A percentile compares a stretch with the other conserved stretches of the same genome.
Evolutionary conservation across 2,329 filamentous ascomycete species (phyloP).

Genomic region (Colletotrichum melonis): DNA sequence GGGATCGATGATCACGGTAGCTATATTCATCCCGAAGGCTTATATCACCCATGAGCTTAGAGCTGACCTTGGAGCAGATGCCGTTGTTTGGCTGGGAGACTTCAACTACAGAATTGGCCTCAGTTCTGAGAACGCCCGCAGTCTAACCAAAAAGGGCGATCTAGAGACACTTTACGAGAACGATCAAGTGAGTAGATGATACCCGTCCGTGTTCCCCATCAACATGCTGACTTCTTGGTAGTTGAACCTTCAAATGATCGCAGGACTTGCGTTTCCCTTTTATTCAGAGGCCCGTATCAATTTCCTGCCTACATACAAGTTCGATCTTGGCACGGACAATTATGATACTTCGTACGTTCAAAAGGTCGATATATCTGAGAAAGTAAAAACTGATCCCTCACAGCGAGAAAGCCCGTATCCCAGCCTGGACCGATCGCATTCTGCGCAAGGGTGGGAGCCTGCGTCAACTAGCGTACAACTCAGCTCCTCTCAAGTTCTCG

Average conservation of each 20-base stretch:
- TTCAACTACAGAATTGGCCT: constrained; percentile 98
- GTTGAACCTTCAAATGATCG: constrained; percentile 97
- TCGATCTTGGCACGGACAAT: constrained; percentile 85
- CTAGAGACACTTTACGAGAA: constrained; percentile 88
- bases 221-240: constrained; percentile 44
- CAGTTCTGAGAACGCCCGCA: constrained; percentile 79
- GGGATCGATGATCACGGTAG: constrained; percentile 90
- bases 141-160: constrained; percentile 78
- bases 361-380: no score
- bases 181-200: constrained; percentile 72
- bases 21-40: constrained; percentile 11
- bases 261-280: constrained; percentile 87
- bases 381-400: constrained; percentile 43
- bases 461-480: constrained; percentile 84
- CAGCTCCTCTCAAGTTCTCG: constrained; percentile 86
- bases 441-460: constrained; percentile 87
- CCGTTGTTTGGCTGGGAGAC: constrained; percentile 94
- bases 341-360: constrained; percentile 86
- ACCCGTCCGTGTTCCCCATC: not conserved
- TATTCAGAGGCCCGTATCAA: constrained; percentile 91
- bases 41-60: not conserved
- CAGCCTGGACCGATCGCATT: constrained; percentile 96
- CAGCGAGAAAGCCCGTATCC: constrained; percentile 91
- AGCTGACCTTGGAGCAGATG: constrained; percentile 53
- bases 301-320: constrained; percentile 96